A percentile compares a stretch with the other conserved stretches of the same genome.
phyloP scores from a whole-genome alignment of 2,329 filamentous ascomycete genomes.

The Aspergillus latus region DNA sequence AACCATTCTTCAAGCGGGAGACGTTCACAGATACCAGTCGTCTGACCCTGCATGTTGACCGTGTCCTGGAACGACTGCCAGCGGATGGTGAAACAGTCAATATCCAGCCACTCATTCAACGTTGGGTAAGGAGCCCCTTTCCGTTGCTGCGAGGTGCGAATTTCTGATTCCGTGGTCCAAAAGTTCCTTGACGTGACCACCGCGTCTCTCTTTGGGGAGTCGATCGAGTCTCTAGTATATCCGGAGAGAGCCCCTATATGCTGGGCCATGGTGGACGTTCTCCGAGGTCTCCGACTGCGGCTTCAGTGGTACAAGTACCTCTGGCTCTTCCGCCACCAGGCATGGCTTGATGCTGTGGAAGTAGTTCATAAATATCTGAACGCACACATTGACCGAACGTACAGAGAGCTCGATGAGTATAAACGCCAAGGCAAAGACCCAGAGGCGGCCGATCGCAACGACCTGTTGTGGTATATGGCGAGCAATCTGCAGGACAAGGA shows the following conservation, averaged over 20 bases:
- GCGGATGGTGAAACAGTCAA: background rate
- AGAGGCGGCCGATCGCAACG: conserved; percentile 2
- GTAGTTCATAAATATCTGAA: conserved; percentile 1
- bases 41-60: background rate
- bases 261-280: background rate
- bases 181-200: conserved; percentile 17
- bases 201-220: conserved; percentile 22
- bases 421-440: background rate
- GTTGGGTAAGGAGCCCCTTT: conserved; percentile 13
- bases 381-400: background rate
- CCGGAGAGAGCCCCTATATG: background rate
- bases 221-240: conserved; percentile 12
- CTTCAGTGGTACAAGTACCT: background rate
- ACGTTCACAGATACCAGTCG: background rate
- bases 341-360: conserved; percentile 3
- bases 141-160: background rate
- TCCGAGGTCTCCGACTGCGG: conserved; percentile 6
- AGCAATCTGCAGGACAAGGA: background rate
- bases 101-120: conserved; percentile 16
- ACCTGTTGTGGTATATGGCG: conserved; percentile 15
- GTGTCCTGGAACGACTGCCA: background rate
- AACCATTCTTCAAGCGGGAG: background rate
- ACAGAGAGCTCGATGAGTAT: background rate
- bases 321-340: background rate
- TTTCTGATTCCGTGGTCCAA: background rate